phyloP scores from a whole-genome alignment of 23 red algal species.

The Pyropia yezoensis region DNA sequence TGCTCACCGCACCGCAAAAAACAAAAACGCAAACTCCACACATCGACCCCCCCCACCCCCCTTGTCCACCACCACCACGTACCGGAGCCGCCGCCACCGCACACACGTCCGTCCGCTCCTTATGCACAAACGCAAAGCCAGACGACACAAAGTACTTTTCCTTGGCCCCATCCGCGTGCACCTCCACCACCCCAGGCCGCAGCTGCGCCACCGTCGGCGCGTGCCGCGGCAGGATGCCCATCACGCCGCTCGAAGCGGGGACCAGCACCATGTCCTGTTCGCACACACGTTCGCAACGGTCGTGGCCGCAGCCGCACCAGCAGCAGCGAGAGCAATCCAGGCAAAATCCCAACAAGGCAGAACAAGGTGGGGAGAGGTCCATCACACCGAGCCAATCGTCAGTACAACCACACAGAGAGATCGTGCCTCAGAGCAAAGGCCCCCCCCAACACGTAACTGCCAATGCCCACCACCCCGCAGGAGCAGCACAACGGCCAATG shows the following conservation, averaged over 20 bases:
- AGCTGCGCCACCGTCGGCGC: constrained; percentile 94
- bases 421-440: background rate
- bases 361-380: background rate
- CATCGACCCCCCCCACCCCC: too few relatives aligned
- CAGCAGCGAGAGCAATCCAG: background rate
- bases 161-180: constrained; percentile 38
- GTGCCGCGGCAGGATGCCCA: constrained; percentile 92
- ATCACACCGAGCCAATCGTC: background rate
- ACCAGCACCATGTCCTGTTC: constrained; percentile 79
- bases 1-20: too few relatives aligned
- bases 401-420: background rate
- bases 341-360: background rate
- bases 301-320: background rate
- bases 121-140: constrained; percentile 93
- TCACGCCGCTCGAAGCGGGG: constrained; percentile 75
- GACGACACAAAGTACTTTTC: constrained; percentile 93
- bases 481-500: too few relatives aligned
- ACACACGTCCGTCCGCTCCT: constrained; percentile 87
- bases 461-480: too few relatives aligned
- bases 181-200: constrained; percentile 76
- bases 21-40: too few relatives aligned
- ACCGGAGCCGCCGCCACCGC: constrained; percentile 80
- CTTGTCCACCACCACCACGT: constrained; percentile 18
- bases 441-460: background rate
- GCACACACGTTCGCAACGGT: background rate